Conservation (phyloP, 495 filamentous ascomycete genomes). For the Aspergillus carlsbadensis region DNA sequence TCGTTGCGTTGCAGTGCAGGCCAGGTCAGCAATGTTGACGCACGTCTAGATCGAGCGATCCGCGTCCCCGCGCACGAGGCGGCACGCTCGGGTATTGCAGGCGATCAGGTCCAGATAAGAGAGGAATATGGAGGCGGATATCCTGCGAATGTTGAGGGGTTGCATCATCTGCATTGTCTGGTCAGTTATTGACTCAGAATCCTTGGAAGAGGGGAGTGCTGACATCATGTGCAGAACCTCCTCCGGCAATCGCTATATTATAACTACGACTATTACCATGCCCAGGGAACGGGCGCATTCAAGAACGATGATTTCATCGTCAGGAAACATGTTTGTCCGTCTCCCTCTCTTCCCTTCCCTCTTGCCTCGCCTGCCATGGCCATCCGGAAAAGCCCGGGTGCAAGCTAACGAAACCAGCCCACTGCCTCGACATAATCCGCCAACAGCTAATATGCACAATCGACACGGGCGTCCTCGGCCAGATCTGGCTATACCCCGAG, state of each 20-base stretch:
- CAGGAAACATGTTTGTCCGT: constrained; percentile 47
- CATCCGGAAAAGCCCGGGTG: background rate
- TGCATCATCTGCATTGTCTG: constrained; percentile 59
- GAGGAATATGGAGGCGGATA: constrained; percentile 53
- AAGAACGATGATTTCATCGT: constrained; percentile 49
- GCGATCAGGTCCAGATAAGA: constrained; percentile 50
- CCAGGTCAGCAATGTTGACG: background rate
- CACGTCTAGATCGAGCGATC: constrained; percentile 34
- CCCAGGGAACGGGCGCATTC: constrained; percentile 46
- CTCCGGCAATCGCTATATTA: constrained; percentile 54
- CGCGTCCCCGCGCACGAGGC: constrained; percentile 39
- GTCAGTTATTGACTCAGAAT: constrained; percentile 19
- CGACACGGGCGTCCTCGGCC: constrained; percentile 47
- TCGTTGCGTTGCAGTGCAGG: background rate
- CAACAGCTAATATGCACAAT: constrained; percentile 53
- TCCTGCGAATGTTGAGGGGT: constrained; percentile 54
- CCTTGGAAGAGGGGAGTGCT: background rate
- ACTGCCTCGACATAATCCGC: constrained; percentile 52
- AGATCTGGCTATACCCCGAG: constrained; percentile 45
- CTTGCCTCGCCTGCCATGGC: background rate
- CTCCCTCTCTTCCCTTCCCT: background rate
- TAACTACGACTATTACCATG: constrained; percentile 57
- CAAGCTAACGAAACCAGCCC: constrained; percentile 20
- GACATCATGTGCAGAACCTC: constrained; percentile 39
- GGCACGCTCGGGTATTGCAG: constrained; percentile 36